phyloP scores from a whole-genome alignment of 352 stramenopile species.

The Pythium graminicola region DNA sequence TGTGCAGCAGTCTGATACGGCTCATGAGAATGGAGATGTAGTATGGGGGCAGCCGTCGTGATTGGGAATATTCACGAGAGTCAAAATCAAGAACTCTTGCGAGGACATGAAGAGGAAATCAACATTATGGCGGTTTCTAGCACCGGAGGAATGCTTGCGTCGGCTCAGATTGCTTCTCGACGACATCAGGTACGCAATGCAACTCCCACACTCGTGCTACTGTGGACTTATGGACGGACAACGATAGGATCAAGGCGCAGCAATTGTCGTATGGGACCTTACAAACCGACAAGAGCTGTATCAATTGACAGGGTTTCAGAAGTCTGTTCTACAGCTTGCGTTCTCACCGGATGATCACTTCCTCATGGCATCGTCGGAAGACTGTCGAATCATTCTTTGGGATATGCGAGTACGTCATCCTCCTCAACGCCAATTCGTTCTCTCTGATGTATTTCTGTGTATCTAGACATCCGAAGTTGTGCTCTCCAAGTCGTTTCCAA shows the following conservation, averaged over 20 bases:
- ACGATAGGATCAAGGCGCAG: constrained; percentile 35
- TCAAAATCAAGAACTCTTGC: constrained; percentile 33
- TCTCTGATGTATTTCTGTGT: background rate
- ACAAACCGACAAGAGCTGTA: constrained; percentile 37
- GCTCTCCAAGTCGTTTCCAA: constrained; percentile 55
- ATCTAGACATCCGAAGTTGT: constrained; percentile 62
- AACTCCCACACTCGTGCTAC: too few relatives aligned
- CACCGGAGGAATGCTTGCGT: constrained; percentile 28
- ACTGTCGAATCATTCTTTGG: constrained; percentile 66
- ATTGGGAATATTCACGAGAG: constrained; percentile 27
- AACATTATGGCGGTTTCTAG: constrained; percentile 28
- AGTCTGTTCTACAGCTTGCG: constrained; percentile 51
- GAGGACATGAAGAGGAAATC: constrained; percentile 38
- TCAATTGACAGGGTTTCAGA: constrained; percentile 50
- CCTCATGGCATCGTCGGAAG: constrained; percentile 53
- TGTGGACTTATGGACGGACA: too few relatives aligned
- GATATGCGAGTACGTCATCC: constrained; percentile 49
- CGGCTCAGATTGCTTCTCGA: constrained; percentile 23
- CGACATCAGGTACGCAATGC: constrained; percentile 14
- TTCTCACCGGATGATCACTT: constrained; percentile 79
- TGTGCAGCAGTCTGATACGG: background rate
- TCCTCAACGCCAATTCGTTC: background rate
- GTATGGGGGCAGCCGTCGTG: constrained; percentile 32
- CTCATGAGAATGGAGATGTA: too few relatives aligned
- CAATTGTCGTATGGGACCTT: constrained; percentile 50